phyloP scores from a whole-genome alignment of 805 yeast species.

The Brettanomyces nanus region DNA sequence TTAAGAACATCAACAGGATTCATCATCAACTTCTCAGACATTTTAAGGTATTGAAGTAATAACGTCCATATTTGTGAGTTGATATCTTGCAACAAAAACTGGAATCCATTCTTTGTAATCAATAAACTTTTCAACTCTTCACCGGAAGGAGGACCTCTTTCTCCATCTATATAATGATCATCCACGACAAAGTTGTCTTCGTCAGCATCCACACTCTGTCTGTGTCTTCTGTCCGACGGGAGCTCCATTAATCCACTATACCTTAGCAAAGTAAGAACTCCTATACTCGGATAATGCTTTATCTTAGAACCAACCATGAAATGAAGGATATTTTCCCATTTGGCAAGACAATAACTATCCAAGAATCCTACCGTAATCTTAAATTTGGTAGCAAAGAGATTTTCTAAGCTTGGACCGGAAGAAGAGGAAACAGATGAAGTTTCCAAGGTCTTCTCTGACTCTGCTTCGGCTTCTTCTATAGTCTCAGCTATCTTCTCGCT shows the following conservation, averaged over 20 bases:
- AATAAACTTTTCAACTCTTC: conserved; percentile 32
- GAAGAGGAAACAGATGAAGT: not conserved
- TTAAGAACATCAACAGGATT: conserved; percentile 94
- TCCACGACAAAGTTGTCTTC: conserved; percentile 10
- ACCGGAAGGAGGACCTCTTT: conserved; percentile 11
- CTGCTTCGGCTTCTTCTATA: conserved; percentile 29
- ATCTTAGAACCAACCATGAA: conserved; percentile 94
- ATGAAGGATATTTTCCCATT: conserved; percentile 94
- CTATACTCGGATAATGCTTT: conserved; percentile 62
- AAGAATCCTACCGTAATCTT: conserved; percentile 57
- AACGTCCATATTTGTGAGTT: conserved; percentile 94
- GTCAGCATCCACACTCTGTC: conserved; percentile 16
- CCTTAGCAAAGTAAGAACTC: conserved; percentile 66
- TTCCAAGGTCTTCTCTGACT: conserved; percentile 17
- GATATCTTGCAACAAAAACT: conserved; percentile 84
- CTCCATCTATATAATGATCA: conserved; percentile 12
- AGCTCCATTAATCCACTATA: conserved; percentile 88
- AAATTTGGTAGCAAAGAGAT: conserved; percentile 26
- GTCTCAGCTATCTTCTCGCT: conserved; percentile 5
- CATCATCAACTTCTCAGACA: conserved; percentile 80
- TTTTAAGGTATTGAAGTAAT: conserved; percentile 74
- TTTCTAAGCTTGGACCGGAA: conserved; percentile 1
- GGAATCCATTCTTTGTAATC: conserved; percentile 90
- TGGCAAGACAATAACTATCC: conserved; percentile 71
- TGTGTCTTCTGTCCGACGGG: conserved; percentile 22